Conservation (phyloP, 2,329 filamentous ascomycete species). For the Lecanosticta acicola region DNA sequence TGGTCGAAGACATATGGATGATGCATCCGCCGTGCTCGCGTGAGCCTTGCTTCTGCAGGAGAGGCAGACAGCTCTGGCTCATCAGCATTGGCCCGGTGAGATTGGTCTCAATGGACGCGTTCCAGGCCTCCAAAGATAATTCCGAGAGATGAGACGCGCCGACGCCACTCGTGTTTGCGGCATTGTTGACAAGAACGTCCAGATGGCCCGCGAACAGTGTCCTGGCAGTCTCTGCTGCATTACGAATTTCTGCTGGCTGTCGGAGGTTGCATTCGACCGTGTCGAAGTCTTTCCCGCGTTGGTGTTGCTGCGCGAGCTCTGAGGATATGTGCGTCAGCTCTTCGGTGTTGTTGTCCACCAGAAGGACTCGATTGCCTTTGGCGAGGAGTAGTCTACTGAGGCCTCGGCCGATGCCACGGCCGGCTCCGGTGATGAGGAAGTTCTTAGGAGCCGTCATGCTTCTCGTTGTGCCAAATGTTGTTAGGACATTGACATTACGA, state of each 20-base stretch:
- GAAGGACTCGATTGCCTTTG: slow-evolving; percentile 38
- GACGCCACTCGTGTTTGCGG: slow-evolving; percentile 36
- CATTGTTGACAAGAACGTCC: slow-evolving; percentile 42
- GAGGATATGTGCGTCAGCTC: slow-evolving; percentile 37
- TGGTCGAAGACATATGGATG: slow-evolving; percentile 48
- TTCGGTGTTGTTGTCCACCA: slow-evolving; percentile 35
- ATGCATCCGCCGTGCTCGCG: slow-evolving; percentile 27
- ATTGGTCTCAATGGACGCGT: slow-evolving; percentile 34
- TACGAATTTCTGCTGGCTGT: slow-evolving; percentile 28
- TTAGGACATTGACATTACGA: no score
- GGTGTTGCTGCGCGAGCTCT: slow-evolving; percentile 21
- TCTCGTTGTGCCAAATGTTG: no score
- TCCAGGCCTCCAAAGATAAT: slow-evolving; percentile 37
- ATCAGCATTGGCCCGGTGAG: slow-evolving; percentile 35
- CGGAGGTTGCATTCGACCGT: slow-evolving; percentile 22
- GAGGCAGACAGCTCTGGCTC: slow-evolving; percentile 25
- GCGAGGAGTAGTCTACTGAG: slow-evolving; percentile 34
- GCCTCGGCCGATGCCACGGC: slow-evolving; percentile 36
- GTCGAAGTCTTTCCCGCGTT: slow-evolving; percentile 18
- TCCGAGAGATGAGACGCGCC: slow-evolving; percentile 29
- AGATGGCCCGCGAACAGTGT: slow-evolving; percentile 35
- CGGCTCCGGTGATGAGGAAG: slow-evolving; percentile 37
- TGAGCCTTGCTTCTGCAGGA: slow-evolving; percentile 21
- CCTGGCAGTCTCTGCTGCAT: slow-evolving; percentile 27
- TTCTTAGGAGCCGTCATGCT: slow-evolving; percentile 33